Conservation (phyloP, 106 monocot species). For the Dioscorea dumetorum region DNA sequence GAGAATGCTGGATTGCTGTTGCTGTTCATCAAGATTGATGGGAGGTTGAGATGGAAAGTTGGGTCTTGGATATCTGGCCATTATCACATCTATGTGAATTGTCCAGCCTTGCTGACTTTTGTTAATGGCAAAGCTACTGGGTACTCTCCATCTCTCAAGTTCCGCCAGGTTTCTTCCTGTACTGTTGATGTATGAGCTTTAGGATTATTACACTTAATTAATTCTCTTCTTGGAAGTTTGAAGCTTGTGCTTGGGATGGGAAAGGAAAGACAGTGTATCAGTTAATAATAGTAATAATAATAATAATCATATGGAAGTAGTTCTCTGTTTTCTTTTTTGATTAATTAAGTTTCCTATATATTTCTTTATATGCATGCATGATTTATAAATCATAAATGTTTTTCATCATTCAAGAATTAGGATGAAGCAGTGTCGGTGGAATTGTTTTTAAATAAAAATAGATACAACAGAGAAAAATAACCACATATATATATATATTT, state of each 20-base stretch:
- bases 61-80: conserved; percentile 9
- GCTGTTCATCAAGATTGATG: conserved; percentile 3
- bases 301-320: no score
- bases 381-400: no score
- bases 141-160: conserved; percentile 5
- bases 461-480: no score
- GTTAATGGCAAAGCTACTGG: not conserved
- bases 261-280: not conserved
- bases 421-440: no score
- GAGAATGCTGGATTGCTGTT: conserved; percentile 12
- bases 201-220: not conserved
- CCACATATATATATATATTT: no score
- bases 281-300: no score
- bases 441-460: no score
- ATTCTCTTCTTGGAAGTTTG: not conserved
- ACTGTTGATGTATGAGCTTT: conserved; percentile 30
- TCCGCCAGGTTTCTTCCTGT: conserved; percentile 33
- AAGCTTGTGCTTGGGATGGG: not conserved
- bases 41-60: conserved; percentile 11
- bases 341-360: no score
- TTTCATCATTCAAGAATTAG: no score
- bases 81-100: conserved; percentile 33
- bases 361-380: no score
- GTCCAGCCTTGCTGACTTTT: conserved; percentile 35
- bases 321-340: no score